Conservation (phyloP, 2,329 filamentous ascomycete genomes). For the Dichotomopilus funicola region DNA sequence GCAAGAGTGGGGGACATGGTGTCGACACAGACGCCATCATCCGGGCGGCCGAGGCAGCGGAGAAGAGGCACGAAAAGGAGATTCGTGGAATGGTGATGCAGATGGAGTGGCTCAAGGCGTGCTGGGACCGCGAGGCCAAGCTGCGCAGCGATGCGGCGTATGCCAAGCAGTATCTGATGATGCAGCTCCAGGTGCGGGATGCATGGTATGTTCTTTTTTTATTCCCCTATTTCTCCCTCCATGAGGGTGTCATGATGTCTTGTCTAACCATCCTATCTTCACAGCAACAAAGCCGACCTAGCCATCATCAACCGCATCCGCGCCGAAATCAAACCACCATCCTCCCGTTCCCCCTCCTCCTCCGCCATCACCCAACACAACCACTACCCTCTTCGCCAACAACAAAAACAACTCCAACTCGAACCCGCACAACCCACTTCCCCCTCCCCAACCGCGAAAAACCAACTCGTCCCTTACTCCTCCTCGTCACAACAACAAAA, state of each 20-base stretch:
- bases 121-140: slow-evolving; percentile 70
- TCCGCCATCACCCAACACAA: slow-evolving; percentile 27
- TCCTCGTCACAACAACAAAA: slow-evolving; percentile 3
- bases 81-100: slow-evolving; percentile 79
- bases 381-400: slow-evolving; percentile 31
- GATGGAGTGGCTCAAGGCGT: slow-evolving; percentile 82
- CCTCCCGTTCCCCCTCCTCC: slow-evolving; percentile 23
- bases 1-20: slow-evolving; percentile 28
- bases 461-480: not conserved
- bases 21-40: slow-evolving; percentile 53
- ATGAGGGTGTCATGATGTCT: not conserved
- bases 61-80: slow-evolving; percentile 66
- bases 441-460: not conserved
- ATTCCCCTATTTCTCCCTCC: slow-evolving; percentile 5
- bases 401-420: slow-evolving; percentile 14
- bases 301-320: slow-evolving; percentile 80
- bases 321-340: slow-evolving; percentile 42
- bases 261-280: slow-evolving; percentile 1
- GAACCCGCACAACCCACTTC: not conserved
- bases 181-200: slow-evolving; percentile 76
- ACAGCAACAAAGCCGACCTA: slow-evolving; percentile 87
- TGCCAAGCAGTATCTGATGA: slow-evolving; percentile 76
- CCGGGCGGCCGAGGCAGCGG: slow-evolving; percentile 52
- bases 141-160: slow-evolving; percentile 76
- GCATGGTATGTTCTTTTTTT: slow-evolving; percentile 64